Percentiles rank a stretch among this genome's conserved stretches.
These are phyloP conservation scores for Plasmodium gonderi DNA, from an alignment of 169 alveolate species.

Conservation along the genomic window DNA sequence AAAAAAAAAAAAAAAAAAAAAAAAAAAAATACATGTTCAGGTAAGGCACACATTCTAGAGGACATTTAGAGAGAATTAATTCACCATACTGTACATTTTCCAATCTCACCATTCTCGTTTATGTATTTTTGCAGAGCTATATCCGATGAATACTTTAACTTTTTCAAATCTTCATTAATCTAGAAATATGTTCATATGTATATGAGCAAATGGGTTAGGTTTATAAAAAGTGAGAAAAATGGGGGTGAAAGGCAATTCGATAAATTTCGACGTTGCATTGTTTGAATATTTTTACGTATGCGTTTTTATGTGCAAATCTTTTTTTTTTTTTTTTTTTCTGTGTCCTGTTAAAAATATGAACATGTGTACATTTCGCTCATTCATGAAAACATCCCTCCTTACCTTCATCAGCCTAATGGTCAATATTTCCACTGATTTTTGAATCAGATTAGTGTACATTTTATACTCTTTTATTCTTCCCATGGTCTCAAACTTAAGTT, in stretches of 20 bases:
- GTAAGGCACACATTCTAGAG: neutral
- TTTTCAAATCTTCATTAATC: constrained; percentile 52
- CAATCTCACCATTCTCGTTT: constrained; percentile 30
- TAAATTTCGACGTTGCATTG: neutral
- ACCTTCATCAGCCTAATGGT: constrained; percentile 40
- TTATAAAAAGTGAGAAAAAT: too few relatives aligned
- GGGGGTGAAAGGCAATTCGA: neutral
- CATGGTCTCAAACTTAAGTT: constrained; percentile 50
- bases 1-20: neutral
- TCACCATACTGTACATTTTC: neutral
- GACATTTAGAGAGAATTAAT: neutral
- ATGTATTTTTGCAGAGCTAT: constrained; percentile 57
- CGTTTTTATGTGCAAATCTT: neutral
- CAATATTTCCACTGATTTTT: constrained; percentile 35
- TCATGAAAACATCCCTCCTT: neutral
- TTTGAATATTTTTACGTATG: neutral
- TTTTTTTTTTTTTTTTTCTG: neutral
- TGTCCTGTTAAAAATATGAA: too few relatives aligned
- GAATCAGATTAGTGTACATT: constrained; percentile 29
- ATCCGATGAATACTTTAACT: constrained; percentile 28
- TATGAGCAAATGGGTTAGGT: neutral
- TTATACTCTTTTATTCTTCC: constrained; percentile 46
- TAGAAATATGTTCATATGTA: too few relatives aligned
- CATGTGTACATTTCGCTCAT: too few relatives aligned
- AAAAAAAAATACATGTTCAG: neutral